Conservation (phyloP, 192 early-diverging fungal species). For the Bifiguratus adelaidae region DNA sequence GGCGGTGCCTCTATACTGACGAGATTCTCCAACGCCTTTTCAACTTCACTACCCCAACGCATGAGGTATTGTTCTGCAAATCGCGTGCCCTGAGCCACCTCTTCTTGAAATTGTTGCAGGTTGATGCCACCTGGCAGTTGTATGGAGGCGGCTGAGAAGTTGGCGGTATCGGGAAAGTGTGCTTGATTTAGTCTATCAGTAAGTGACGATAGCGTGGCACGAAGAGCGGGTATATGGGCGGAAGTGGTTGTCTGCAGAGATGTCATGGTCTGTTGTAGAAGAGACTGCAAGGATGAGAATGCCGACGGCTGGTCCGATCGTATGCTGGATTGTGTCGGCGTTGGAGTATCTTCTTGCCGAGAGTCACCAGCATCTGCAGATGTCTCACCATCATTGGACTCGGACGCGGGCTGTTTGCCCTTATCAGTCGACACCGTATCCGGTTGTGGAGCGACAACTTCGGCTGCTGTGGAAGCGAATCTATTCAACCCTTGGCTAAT, state of each 20-base stretch:
- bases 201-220: slow-evolving; percentile 5
- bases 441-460: neutral
- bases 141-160: slow-evolving; percentile 9
- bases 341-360: neutral
- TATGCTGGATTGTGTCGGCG: neutral
- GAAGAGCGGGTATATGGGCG: slow-evolving; percentile 6
- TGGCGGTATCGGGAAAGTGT: too few relatives aligned
- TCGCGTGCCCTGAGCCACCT: slow-evolving; percentile 18
- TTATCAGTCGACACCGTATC: too few relatives aligned
- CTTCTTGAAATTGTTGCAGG: slow-evolving; percentile 11
- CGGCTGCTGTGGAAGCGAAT: neutral
- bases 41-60: slow-evolving; percentile 29
- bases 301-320: too few relatives aligned
- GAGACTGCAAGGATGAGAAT: slow-evolving; percentile 14
- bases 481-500: slow-evolving; percentile 15
- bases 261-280: slow-evolving; percentile 7
- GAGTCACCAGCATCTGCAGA: neutral
- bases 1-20: slow-evolving; percentile 27
- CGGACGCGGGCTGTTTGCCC: neutral
- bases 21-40: slow-evolving; percentile 24
- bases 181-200: slow-evolving; percentile 19
- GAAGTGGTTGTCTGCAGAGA: slow-evolving; percentile 9
- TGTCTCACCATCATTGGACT: neutral
- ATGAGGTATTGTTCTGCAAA: slow-evolving; percentile 41
- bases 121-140: slow-evolving; percentile 20